phyloP scores from a whole-genome alignment of 169 alveolate species.

The Cryptosporidium tyzzeri region DNA sequence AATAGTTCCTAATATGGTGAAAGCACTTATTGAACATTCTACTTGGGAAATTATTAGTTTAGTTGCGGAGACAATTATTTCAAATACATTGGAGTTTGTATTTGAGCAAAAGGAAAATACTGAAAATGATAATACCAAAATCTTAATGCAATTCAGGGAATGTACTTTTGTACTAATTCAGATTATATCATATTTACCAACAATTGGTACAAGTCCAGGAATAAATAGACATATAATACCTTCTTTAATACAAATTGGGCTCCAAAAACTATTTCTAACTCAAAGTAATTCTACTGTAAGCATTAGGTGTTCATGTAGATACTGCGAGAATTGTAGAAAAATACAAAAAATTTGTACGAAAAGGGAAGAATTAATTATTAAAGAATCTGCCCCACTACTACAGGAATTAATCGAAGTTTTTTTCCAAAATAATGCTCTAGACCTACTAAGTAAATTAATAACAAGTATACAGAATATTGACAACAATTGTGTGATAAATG shows the following conservation, averaged over 20 bases:
- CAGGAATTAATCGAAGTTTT: conserved; percentile 23
- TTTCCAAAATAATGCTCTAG: conserved; percentile 36
- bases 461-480: conserved; percentile 25
- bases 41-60: conserved; percentile 53
- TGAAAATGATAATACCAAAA: not conserved
- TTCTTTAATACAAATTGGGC: conserved; percentile 55
- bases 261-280: conserved; percentile 52
- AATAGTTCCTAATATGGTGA: conserved; percentile 51
- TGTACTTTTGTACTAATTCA: conserved; percentile 30
- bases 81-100: conserved; percentile 47
- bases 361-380: conserved; percentile 52
- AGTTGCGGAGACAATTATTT: conserved; percentile 8
- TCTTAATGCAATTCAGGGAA: conserved; percentile 26
- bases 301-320: conserved; percentile 55
- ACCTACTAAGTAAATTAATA: conserved; percentile 19
- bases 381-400: conserved; percentile 45
- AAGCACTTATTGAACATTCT: conserved; percentile 30
- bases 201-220: conserved; percentile 66
- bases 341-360: conserved; percentile 62
- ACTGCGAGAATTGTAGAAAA: conserved; percentile 65
- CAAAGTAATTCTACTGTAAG: conserved; percentile 25
- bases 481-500: conserved; percentile 6
- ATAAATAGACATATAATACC: conserved; percentile 30
- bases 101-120: conserved; percentile 19
- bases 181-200: conserved; percentile 53